phyloP scores from a whole-genome alignment of 208 protist species.

The Herpetomonas tarakana region DNA sequence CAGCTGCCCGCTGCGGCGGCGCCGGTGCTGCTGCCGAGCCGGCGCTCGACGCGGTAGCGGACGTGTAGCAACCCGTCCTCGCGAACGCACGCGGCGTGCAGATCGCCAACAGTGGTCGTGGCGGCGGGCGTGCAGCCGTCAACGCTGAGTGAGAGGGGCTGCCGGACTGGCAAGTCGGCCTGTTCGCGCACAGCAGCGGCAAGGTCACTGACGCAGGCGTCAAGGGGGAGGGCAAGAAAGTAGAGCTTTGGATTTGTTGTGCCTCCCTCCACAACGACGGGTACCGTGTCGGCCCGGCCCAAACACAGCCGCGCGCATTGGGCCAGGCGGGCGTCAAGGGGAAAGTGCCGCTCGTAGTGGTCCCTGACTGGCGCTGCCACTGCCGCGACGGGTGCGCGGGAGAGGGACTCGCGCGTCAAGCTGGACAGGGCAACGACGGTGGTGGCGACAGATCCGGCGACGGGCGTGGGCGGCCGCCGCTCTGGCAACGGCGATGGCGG shows the following conservation, averaged over 20 bases:
- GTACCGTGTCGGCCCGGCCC: conserved; percentile 15
- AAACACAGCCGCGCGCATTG: conserved; percentile 16
- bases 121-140: conserved; percentile 19
- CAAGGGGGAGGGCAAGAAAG: conserved; percentile 18
- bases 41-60: conserved; percentile 6
- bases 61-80: conserved; percentile 21
- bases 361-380: not conserved
- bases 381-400: not conserved
- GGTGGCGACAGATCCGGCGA: no score
- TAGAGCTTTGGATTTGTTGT: conserved; percentile 11
- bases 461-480: no score
- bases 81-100: conserved; percentile 15
- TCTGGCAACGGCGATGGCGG: no score
- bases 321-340: conserved; percentile 5
- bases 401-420: no score
- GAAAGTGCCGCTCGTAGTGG: conserved; percentile 1
- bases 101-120: conserved; percentile 9
- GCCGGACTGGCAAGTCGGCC: conserved; percentile 2
- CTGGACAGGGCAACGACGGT: no score
- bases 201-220: conserved; percentile 16
- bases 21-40: not conserved
- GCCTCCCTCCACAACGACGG: conserved; percentile 13
- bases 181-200: conserved; percentile 8
- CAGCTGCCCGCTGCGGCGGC: not conserved
- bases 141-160: conserved; percentile 17